These are phyloP conservation scores for Cadophora sp. DNA, from an alignment of 2,329 filamentous ascomycete genomes.

Conservation along the genomic window DNA sequence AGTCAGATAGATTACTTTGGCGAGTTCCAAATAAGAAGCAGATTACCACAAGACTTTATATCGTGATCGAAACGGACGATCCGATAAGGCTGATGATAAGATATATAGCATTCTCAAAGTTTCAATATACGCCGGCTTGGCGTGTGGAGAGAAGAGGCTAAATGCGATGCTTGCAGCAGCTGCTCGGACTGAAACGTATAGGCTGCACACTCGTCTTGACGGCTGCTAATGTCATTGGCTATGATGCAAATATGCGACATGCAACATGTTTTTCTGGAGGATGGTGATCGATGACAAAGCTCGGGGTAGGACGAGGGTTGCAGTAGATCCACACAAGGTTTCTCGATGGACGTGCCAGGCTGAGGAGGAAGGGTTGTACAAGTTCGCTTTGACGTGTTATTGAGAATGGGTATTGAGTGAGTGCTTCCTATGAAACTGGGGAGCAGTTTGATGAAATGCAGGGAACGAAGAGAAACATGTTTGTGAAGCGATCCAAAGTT, in stretches of 20 bases:
- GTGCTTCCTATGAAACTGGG: background rate
- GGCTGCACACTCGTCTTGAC: conserved; percentile 5
- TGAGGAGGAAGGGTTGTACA: conserved; percentile 1
- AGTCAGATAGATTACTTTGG: background rate
- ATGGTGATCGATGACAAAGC: conserved; percentile 11
- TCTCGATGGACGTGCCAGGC: background rate
- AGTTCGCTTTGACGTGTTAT: conserved; percentile 3
- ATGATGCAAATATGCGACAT: conserved; percentile 13
- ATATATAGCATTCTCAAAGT: conserved; percentile 12
- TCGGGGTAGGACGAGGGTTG: background rate
- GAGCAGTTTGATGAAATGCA: conserved; percentile 3
- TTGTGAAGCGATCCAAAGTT: background rate
- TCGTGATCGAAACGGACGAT: background rate
- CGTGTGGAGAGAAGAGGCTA: conserved; percentile 9
- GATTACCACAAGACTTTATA: conserved; percentile 4
- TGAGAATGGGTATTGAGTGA: background rate
- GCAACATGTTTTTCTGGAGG: conserved; percentile 11
- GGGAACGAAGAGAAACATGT: background rate
- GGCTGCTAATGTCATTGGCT: conserved; percentile 17
- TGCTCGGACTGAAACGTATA: conserved; percentile 26
- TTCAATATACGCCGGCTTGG: background rate
- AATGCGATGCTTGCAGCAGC: conserved; percentile 12
- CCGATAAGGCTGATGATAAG: conserved; percentile 7
- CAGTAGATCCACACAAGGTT: background rate
- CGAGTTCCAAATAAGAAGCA: background rate